Percentiles rank a stretch among this genome's conserved stretches.
Evolutionary conservation across 225 moss, liverwort and hornwort genomes (phyloP).

Genomic region (Physcomitrellopsis africana): DNA sequence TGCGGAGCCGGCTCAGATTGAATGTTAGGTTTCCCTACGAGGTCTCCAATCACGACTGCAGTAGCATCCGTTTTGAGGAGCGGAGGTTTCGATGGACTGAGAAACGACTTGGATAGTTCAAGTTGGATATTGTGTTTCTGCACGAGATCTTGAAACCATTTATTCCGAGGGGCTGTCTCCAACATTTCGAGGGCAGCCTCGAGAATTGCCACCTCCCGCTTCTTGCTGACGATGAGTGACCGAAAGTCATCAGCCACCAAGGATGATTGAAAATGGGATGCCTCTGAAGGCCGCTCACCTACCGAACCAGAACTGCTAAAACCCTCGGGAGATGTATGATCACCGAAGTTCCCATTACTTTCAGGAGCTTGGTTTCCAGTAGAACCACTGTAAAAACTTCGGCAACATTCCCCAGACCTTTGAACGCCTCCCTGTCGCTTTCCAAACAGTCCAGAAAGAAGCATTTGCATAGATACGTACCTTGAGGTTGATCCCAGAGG

Average conservation of each 20-base stretch:
- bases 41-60: constrained; percentile 24
- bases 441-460: background rate
- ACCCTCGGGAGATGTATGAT: background rate
- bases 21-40: constrained; percentile 6
- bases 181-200: constrained; percentile 43
- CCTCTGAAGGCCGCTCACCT: constrained; percentile 8
- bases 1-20: constrained; percentile 6
- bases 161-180: constrained; percentile 45
- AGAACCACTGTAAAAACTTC: constrained; percentile 16
- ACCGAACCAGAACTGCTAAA: constrained; percentile 18
- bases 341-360: constrained; percentile 19
- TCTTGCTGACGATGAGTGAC: constrained; percentile 36
- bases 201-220: constrained; percentile 40
- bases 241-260: constrained; percentile 39
- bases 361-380: constrained; percentile 19
- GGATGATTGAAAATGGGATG: constrained; percentile 21
- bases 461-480: constrained; percentile 12
- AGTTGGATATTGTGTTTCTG: constrained; percentile 42
- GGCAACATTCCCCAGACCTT: constrained; percentile 11
- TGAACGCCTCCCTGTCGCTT: constrained; percentile 7
- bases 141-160: constrained; percentile 40
- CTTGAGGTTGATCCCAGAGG: background rate
- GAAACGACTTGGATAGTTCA: background rate
- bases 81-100: constrained; percentile 8
- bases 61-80: background rate